Conservation (phyloP, 2,329 filamentous ascomycete species). For the Aureobasidium musti region DNA sequence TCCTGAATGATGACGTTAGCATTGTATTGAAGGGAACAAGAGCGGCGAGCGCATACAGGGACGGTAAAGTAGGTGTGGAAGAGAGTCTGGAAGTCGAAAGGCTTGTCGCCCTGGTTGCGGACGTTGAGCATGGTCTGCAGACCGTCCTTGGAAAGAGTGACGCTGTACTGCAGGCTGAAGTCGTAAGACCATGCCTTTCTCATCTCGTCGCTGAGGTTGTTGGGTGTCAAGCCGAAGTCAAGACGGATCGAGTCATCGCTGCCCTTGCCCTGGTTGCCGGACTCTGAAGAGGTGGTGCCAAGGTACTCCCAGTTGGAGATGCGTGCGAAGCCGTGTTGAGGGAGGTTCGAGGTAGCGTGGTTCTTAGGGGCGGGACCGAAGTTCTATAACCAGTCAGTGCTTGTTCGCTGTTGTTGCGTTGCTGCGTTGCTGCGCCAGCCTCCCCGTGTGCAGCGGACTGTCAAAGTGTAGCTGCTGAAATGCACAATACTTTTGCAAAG, state of each 20-base stretch:
- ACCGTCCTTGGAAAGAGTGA: conserved; percentile 74
- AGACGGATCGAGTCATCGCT: conserved; percentile 78
- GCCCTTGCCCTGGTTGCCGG: conserved; percentile 44
- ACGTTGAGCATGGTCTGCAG: conserved; percentile 82
- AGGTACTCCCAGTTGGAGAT: conserved; percentile 91
- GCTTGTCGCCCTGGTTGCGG: conserved; percentile 77
- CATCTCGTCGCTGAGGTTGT: conserved; percentile 67
- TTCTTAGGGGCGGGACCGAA: conserved; percentile 81
- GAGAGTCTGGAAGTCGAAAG: conserved; percentile 89
- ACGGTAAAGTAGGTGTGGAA: conserved; percentile 88
- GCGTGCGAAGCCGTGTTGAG: conserved; percentile 94
- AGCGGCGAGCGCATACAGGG: conserved; percentile 57
- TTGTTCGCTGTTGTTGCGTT: background rate
- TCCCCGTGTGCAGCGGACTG: too few relatives aligned
- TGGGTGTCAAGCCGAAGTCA: conserved; percentile 85
- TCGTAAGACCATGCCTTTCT: conserved; percentile 78
- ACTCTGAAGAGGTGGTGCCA: conserved; percentile 76
- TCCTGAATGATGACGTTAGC: conserved; percentile 58
- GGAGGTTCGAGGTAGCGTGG: conserved; percentile 73
- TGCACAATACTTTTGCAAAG: too few relatives aligned
- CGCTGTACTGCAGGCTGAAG: conserved; percentile 90
- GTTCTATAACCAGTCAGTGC: conserved; percentile 55
- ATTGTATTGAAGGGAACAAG: conserved; percentile 25
- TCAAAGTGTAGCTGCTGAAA: too few relatives aligned
- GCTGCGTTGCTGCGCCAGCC: too few relatives aligned